A percentile compares a stretch with the other conserved stretches of the same genome.
Evolutionary conservation across 1,284 basidiomycete species (phyloP).

Genomic region (Ustilago nuda): DNA sequence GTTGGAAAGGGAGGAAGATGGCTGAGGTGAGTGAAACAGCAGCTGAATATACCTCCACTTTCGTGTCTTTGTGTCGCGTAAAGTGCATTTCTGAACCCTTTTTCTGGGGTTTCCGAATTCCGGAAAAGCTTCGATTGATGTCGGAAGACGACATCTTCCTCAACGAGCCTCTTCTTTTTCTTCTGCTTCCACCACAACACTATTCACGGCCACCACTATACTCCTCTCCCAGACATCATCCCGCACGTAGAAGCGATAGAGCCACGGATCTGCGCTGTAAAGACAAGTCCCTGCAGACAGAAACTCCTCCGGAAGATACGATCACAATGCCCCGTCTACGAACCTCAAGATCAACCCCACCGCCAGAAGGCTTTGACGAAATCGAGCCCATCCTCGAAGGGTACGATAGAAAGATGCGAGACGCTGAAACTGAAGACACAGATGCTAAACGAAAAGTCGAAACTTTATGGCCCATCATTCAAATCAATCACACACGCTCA

Average conservation of each 20-base stretch:
- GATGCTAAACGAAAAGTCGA: slow-evolving; percentile 98
- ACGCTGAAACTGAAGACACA: slow-evolving; percentile 88
- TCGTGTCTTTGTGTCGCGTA: slow-evolving; percentile 10
- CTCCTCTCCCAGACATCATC: no score
- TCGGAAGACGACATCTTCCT: neutral
- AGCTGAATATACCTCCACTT: slow-evolving; percentile 27
- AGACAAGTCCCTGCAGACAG: no score
- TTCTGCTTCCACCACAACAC: neutral
- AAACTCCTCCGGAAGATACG: neutral
- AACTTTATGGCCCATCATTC: slow-evolving; percentile 98
- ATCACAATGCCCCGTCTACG: slow-evolving; percentile 88
- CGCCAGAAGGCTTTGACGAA: slow-evolving; percentile 97
- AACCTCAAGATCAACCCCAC: slow-evolving; percentile 91
- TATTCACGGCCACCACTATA: neutral
- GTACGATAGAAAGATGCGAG: slow-evolving; percentile 68
- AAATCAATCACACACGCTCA: slow-evolving; percentile 87
- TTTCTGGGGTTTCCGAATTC: slow-evolving; percentile 16
- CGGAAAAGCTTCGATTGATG: neutral
- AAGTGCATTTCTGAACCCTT: slow-evolving; percentile 9
- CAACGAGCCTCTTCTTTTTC: neutral
- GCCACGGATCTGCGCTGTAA: no score
- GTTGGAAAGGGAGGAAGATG: neutral
- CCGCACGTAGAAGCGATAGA: no score
- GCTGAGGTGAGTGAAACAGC: slow-evolving; percentile 16
- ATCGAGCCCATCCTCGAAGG: slow-evolving; percentile 75